Conservation (phyloP, 352 stramenopile genomes). For the Halophytophthora batemanensis region DNA sequence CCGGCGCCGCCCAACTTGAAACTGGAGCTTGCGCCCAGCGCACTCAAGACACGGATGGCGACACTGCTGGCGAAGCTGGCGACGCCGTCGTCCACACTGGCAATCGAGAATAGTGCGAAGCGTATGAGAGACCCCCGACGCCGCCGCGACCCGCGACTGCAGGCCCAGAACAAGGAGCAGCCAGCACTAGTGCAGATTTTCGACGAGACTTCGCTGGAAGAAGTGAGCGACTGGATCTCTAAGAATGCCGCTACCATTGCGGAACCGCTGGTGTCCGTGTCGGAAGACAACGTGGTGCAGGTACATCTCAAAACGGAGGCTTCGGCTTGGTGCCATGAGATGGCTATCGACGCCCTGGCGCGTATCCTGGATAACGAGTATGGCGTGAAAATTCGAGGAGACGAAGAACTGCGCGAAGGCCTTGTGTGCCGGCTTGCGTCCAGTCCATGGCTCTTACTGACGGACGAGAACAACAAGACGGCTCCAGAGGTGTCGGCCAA, state of each 20-base stretch:
- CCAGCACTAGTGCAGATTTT: constrained; percentile 64
- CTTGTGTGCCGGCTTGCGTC: constrained; percentile 68
- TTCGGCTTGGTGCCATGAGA: constrained; percentile 62
- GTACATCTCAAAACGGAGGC: constrained; percentile 70
- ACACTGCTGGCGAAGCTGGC: constrained; percentile 53
- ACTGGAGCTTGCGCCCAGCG: constrained; percentile 67
- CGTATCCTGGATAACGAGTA: constrained; percentile 80
- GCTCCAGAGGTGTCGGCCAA: constrained; percentile 8
- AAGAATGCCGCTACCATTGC: constrained; percentile 76
- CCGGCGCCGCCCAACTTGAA: constrained; percentile 47
- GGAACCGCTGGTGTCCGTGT: constrained; percentile 75
- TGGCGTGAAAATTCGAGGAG: constrained; percentile 58
- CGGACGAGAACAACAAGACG: constrained; percentile 34
- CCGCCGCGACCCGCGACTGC: constrained; percentile 35
- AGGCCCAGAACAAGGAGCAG: constrained; percentile 38
- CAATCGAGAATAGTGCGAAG: constrained; percentile 64
- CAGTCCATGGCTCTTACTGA: constrained; percentile 56
- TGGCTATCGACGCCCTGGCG: constrained; percentile 59
- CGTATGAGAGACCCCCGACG: constrained; percentile 67
- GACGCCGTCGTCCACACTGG: constrained; percentile 75
- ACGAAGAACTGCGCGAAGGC: constrained; percentile 59
- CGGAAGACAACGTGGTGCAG: constrained; percentile 71
- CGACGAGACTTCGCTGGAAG: constrained; percentile 57
- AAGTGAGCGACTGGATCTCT: constrained; percentile 75
- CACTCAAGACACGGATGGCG: constrained; percentile 67